Percentiles rank a stretch among this genome's conserved stretches.
Evolutionary conservation across 78 protist genomes (phyloP).

Genomic region (Dictyostelium discoideum): dicty_2.7 NC_007090.3:3730501-3731000

Average conservation of each 20-base stretch:
- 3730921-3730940: slow-evolving; percentile 9
- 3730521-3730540: not conserved
- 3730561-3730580: no score
- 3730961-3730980: slow-evolving; percentile 1
- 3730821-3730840: slow-evolving; percentile 19
- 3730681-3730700: not conserved
- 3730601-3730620: not conserved
- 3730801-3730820: slow-evolving; percentile 17
- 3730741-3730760: not conserved
- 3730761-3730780: not conserved
- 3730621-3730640: no score
- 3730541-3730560: not conserved
- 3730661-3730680: not conserved
- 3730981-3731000: not conserved
- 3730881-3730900: not conserved
- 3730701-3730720: not conserved
- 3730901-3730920: not conserved
- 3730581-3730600: no score
- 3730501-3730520: no score
- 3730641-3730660: not conserved
- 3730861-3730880: not conserved
- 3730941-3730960: not conserved
- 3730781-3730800: not conserved
- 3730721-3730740: not conserved
- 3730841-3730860: slow-evolving; percentile 2